Percentiles rank a stretch among this genome's conserved stretches.
Evolutionary conservation across 805 yeast genomes (phyloP).

Genomic region (Saccharomyces kudriavzevii): DNA sequence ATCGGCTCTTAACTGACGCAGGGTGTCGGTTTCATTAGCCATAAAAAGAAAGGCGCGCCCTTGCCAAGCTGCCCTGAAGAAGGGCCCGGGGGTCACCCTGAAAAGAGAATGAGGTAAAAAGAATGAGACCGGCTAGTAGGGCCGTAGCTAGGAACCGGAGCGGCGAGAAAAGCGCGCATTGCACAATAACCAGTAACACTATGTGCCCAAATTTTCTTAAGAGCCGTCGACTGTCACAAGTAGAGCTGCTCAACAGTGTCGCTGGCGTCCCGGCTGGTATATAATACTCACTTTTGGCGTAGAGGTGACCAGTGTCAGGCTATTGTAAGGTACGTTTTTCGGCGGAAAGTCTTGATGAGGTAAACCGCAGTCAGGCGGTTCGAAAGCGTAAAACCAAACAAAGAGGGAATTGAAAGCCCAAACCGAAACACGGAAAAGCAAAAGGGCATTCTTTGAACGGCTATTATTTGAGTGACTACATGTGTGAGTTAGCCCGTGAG

Average conservation of each 20-base stretch:
- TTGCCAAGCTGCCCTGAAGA: background rate
- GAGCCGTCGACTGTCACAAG: background rate
- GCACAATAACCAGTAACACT: background rate
- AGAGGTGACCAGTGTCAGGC: background rate
- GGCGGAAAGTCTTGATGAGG: background rate
- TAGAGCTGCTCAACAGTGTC: background rate
- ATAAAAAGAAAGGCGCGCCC: background rate
- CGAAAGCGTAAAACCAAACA: background rate
- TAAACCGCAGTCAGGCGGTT: background rate
- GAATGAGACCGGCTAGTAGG: background rate
- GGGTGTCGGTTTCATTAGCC: background rate
- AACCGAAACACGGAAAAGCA: background rate
- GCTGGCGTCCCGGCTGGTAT: background rate
- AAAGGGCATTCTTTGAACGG: background rate
- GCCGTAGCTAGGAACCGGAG: background rate
- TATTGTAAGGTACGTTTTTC: background rate
- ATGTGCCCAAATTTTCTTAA: background rate
- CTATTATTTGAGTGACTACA: background rate
- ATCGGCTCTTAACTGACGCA: background rate
- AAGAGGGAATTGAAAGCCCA: background rate
- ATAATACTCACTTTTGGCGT: background rate
- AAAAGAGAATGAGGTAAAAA: background rate
- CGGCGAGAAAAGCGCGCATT: background rate
- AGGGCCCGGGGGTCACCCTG: background rate
- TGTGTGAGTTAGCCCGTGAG: background rate